Evolutionary conservation across 306 rosid genomes (phyloP).

Genomic region (Rosa rugosa): DNA sequence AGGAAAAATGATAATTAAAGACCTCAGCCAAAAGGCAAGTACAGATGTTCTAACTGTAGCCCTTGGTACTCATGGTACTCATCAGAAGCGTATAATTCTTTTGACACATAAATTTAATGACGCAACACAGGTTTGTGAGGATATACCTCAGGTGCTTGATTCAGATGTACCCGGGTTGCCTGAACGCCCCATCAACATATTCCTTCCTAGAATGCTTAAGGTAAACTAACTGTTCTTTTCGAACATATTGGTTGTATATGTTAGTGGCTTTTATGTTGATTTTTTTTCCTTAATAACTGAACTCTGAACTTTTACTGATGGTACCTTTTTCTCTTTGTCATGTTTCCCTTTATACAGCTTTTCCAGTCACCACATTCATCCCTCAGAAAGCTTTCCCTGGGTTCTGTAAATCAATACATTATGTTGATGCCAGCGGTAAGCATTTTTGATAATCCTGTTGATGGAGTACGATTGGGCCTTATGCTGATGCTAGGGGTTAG

Average conservation of each 20-base stretch:
- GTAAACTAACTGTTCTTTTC: slow-evolving; percentile 27
- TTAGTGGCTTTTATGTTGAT: neutral
- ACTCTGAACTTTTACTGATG: neutral
- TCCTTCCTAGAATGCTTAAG: slow-evolving; percentile 86
- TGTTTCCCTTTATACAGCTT: slow-evolving; percentile 48
- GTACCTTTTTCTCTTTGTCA: slow-evolving; percentile 7
- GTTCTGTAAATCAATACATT: slow-evolving; percentile 91
- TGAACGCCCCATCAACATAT: slow-evolving; percentile 86
- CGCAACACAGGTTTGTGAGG: slow-evolving; percentile 82
- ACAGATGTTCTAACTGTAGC: neutral
- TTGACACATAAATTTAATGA: slow-evolving; percentile 7
- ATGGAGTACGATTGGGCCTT: slow-evolving; percentile 25
- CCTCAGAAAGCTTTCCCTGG: slow-evolving; percentile 82
- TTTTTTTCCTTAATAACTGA: neutral
- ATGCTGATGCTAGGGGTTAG: slow-evolving; percentile 22
- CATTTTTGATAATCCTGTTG: slow-evolving; percentile 23
- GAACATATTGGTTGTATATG: neutral
- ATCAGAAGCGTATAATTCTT: neutral
- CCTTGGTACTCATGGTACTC: neutral
- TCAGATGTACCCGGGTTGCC: slow-evolving; percentile 89
- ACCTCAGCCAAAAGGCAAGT: neutral
- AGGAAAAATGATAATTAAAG: neutral
- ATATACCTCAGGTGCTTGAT: slow-evolving; percentile 94
- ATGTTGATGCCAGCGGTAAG: slow-evolving; percentile 99
- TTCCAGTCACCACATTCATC: slow-evolving; percentile 92